Evolutionary conservation across 1,139 yeast species (phyloP).

Genomic region (Petasospora fabianii): DNA sequence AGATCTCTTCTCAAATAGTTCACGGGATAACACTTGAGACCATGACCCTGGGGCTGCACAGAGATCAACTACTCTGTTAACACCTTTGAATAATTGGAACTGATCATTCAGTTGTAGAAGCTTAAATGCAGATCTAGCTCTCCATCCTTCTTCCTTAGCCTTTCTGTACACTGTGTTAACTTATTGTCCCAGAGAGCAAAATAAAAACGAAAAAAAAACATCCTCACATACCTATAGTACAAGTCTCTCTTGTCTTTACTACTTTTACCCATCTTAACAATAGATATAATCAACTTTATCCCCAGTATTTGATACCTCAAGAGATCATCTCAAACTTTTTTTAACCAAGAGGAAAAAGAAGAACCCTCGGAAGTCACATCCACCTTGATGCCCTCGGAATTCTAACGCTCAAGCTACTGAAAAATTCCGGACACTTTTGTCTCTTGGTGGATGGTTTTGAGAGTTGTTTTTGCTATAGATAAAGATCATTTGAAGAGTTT

Average conservation of each 20-base stretch:
- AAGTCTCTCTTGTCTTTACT: constrained; percentile 94
- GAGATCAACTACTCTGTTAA: constrained; percentile 83
- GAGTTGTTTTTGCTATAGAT: no score
- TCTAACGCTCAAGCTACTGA: not conserved
- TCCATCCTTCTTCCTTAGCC: constrained; percentile 97
- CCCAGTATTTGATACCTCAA: no score
- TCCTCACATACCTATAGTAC: constrained; percentile 43
- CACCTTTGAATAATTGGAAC: constrained; percentile 72
- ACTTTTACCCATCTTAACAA: constrained; percentile 74
- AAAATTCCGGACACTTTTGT: not conserved
- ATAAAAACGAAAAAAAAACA: not conserved
- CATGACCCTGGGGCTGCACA: constrained; percentile 99
- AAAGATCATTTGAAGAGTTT: no score
- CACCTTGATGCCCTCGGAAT: no score
- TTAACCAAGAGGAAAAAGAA: no score
- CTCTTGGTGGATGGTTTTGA: no score
- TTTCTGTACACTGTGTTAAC: constrained; percentile 43
- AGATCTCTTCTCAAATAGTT: constrained; percentile 43
- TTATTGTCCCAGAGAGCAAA: not conserved
- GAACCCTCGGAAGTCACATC: not conserved
- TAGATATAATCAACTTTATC: not conserved
- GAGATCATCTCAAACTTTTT: not conserved
- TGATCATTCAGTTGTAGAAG: constrained; percentile 85
- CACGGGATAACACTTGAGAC: constrained; percentile 91
- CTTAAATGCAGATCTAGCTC: constrained; percentile 95